phyloP scores from a whole-genome alignment of 2,329 filamentous ascomycete species.

The Ophiostoma sp. region DNA sequence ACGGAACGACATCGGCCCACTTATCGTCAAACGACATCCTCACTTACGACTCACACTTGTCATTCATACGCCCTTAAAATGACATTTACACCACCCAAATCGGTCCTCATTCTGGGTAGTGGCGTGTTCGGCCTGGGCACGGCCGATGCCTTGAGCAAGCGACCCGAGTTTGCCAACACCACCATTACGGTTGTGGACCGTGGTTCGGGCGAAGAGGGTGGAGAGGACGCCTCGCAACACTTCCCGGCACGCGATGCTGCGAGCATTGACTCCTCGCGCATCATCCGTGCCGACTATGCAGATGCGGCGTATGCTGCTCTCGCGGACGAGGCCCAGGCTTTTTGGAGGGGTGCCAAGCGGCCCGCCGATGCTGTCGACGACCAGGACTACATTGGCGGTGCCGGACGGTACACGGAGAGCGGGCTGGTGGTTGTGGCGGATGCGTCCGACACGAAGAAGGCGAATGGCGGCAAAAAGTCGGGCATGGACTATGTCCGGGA shows the following conservation, averaged over 20 bases:
- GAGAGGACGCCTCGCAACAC: slow-evolving; percentile 38
- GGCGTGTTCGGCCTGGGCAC: slow-evolving; percentile 62
- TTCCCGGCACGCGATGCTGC: slow-evolving; percentile 62
- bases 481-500: slow-evolving; percentile 60
- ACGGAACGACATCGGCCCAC: neutral
- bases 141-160: slow-evolving; percentile 68
- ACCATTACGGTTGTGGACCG: slow-evolving; percentile 62
- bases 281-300: slow-evolving; percentile 75
- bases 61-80: slow-evolving; percentile 24
- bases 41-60: neutral
- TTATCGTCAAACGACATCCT: neutral
- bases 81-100: slow-evolving; percentile 41
- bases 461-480: slow-evolving; percentile 40
- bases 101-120: slow-evolving; percentile 69
- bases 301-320: slow-evolving; percentile 74
- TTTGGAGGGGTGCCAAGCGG: slow-evolving; percentile 55
- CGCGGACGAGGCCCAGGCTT: slow-evolving; percentile 66
- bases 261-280: slow-evolving; percentile 64
- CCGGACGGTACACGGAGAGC: slow-evolving; percentile 68
- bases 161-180: slow-evolving; percentile 54
- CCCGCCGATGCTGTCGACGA: slow-evolving; percentile 41
- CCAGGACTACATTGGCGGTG: slow-evolving; percentile 55
- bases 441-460: slow-evolving; percentile 32
- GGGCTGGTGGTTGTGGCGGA: slow-evolving; percentile 67
- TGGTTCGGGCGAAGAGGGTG: slow-evolving; percentile 36